Evolutionary conservation across 441 rosid genomes (phyloP), one percentile per base, ranked within the genome.

Genomic region (Brassica balearica): DNA sequence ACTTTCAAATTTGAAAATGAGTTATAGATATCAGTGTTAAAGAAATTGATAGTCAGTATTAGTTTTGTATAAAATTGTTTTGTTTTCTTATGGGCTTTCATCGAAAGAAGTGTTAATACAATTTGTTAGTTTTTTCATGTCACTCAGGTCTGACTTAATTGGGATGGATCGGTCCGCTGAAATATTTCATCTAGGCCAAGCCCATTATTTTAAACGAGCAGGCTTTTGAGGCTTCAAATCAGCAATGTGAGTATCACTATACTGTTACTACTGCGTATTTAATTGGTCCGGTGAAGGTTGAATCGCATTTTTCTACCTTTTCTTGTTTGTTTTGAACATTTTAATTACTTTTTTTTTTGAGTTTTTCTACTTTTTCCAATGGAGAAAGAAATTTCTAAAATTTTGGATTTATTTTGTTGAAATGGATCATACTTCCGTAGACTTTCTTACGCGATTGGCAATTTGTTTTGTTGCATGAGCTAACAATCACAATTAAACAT

Each of bases 41-140:
- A 15, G 22, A 53, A 15, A 15, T 53, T 53, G 1, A 53, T 53
- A 53, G 74, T 73, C 71, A 77, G 82, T 73, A 53, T 79, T 36
- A 41, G 41, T 62, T 59, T 46, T 19, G 60, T 62, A 61, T 9
- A 73, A 67, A 66, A 65, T 1, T 68, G 23, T 51, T 29, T 48
- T 51, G 72, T 73, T 68, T 67, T 32, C 64, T 1, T 58, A 34
- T 67, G 43, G 64, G 64, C 38, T 67, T 72, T 38, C 17, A 76
- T 53, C 48, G 9, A 53, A 53, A 53, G 22, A 15, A 15, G 22
- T 5, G 22, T 53, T 15, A 14, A 15, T 36, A 8, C 59, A 53
- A 53, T 53, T 53, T 53, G 59, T 53, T 53, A 2, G 59, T 22
- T 15, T 53, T 53, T 53, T 53, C 58, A 51, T 2, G 8, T 51